Percentiles rank a stretch among this genome's conserved stretches.
phyloP scores from a whole-genome alignment of 129 eudicot species.

The Escallonia herrerae region DNA sequence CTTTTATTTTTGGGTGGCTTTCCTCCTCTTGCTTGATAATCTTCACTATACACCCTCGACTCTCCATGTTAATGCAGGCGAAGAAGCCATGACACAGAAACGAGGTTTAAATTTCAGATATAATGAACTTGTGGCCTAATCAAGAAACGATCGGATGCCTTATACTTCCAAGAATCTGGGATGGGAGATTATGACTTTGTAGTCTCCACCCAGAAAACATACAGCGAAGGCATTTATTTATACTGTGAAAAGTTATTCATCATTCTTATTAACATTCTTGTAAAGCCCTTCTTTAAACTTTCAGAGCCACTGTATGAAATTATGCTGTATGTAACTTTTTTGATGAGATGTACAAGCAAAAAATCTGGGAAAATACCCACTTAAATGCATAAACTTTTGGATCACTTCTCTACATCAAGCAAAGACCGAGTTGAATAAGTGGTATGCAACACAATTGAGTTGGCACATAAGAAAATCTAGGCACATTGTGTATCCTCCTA shows the following conservation, averaged over 20 bases:
- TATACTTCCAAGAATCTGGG: not conserved
- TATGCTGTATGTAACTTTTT: not conserved
- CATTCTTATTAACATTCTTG: not conserved
- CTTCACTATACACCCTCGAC: too few relatives aligned
- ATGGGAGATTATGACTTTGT: not conserved
- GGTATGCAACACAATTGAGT: too few relatives aligned
- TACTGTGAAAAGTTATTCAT: not conserved
- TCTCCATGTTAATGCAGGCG: not conserved
- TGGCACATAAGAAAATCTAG: too few relatives aligned
- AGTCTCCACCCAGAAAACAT: not conserved
- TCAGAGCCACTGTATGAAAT: not conserved
- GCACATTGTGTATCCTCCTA: too few relatives aligned
- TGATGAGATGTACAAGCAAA: not conserved
- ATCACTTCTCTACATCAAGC: too few relatives aligned
- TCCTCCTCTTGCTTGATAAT: too few relatives aligned
- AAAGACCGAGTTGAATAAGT: too few relatives aligned
- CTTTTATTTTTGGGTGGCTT: too few relatives aligned
- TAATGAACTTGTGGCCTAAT: not conserved
- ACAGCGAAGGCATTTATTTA: not conserved
- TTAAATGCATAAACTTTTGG: too few relatives aligned
- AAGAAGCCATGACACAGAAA: conserved; percentile 14
- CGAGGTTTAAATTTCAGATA: not conserved
- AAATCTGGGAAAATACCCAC: not conserved
- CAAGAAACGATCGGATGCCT: not conserved
- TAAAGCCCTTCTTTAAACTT: too few relatives aligned